These are phyloP conservation scores for Lasiodiplodia sp. DNA, from an alignment of 2,329 filamentous ascomycete genomes.

Conservation along the genomic window DNA sequence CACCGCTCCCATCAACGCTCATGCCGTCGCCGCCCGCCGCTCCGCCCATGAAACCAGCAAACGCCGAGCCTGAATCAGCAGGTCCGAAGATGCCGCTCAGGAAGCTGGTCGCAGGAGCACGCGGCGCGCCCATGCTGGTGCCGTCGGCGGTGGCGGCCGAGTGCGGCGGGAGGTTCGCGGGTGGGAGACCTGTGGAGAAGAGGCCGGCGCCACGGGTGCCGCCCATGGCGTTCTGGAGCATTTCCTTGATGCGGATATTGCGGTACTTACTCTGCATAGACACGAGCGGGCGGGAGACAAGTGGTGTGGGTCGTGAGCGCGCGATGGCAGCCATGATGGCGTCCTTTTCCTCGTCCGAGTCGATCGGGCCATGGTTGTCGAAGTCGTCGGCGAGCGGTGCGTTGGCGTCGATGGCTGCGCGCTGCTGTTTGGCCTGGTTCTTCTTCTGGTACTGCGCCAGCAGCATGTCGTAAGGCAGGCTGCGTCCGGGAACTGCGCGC, in stretches of 20 bases:
- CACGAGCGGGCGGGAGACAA: constrained; percentile 69
- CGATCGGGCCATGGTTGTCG: constrained; percentile 76
- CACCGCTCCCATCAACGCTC: constrained; percentile 42
- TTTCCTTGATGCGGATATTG: constrained; percentile 68
- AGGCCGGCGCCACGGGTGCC: constrained; percentile 55
- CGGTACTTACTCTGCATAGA: constrained; percentile 63
- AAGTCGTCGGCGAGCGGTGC: constrained; percentile 86
- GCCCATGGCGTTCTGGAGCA: constrained; percentile 66
- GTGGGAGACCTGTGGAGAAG: constrained; percentile 40
- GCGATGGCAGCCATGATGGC: constrained; percentile 81
- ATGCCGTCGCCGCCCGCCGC: constrained; percentile 41
- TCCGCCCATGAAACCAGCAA: constrained; percentile 38
- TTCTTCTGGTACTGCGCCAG: constrained; percentile 79
- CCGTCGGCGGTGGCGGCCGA: constrained; percentile 11
- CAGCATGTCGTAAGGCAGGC: constrained; percentile 90
- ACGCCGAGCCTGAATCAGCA: constrained; percentile 36
- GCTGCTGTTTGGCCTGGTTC: constrained; percentile 97
- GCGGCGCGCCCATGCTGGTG: constrained; percentile 32
- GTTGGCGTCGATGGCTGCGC: constrained; percentile 93
- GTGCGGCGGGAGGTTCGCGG: background rate
- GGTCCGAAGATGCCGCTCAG: constrained; percentile 27
- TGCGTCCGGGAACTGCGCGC: constrained; percentile 83
- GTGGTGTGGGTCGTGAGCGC: constrained; percentile 78
- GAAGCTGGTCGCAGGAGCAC: background rate
- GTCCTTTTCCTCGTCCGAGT: constrained; percentile 93